A percentile compares a stretch with the other conserved stretches of the same genome.
Evolutionary conservation across 2,329 filamentous ascomycete genomes (phyloP).

Genomic region (Diatrype stigma): DNA sequence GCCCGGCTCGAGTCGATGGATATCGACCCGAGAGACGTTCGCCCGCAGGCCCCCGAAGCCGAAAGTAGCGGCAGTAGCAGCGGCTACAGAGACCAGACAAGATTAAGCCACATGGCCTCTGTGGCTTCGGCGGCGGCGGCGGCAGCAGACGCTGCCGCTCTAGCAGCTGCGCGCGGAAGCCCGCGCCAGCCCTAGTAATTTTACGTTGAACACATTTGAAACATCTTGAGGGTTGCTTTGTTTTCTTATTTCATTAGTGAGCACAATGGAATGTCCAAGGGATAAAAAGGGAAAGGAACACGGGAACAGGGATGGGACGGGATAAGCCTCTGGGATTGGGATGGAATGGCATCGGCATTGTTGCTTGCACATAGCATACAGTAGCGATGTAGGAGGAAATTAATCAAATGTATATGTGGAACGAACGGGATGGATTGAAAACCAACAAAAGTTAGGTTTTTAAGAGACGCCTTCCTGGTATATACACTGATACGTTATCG

Average conservation of each 20-base stretch:
- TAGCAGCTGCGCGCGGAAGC: conserved; percentile 16
- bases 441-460: too few relatives aligned
- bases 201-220: not conserved
- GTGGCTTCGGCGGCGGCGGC: conserved; percentile 28
- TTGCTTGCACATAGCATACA: too few relatives aligned
- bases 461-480: too few relatives aligned
- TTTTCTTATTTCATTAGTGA: not conserved
- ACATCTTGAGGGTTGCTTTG: not conserved
- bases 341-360: too few relatives aligned
- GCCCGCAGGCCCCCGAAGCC: conserved; percentile 12
- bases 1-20: conserved; percentile 25
- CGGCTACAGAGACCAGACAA: conserved; percentile 18
- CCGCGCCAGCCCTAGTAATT: conserved; percentile 8
- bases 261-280: too few relatives aligned
- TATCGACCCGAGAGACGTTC: conserved; percentile 22
- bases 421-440: too few relatives aligned
- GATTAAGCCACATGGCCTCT: conserved; percentile 34
- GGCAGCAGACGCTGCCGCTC: conserved; percentile 21
- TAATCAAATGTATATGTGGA: too few relatives aligned
- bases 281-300: too few relatives aligned
- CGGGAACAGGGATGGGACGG: too few relatives aligned
- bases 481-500: too few relatives aligned
- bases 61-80: conserved; percentile 2
- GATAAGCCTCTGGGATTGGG: too few relatives aligned
- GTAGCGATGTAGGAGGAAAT: too few relatives aligned